Conservation (phyloP, 495 filamentous ascomycete genomes). For the Aspergillus campestris region DNA sequence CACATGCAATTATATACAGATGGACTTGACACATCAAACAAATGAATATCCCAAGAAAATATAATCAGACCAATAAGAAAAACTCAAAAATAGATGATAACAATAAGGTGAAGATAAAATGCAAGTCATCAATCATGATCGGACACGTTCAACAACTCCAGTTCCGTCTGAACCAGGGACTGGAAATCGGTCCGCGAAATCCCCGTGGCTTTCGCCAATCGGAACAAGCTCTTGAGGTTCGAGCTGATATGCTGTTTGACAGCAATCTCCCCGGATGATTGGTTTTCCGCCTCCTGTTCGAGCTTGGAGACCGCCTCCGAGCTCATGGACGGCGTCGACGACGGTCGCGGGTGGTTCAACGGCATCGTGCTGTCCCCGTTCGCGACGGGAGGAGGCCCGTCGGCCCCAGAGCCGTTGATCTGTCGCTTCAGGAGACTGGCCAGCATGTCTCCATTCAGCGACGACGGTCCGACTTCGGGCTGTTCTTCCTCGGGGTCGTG, state of each 20-base stretch:
- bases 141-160: conserved; percentile 67
- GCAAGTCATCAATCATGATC: conserved; percentile 49
- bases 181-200: conserved; percentile 83
- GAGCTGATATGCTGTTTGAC: conserved; percentile 84
- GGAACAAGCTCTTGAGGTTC: conserved; percentile 80
- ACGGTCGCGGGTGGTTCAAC: conserved; percentile 37
- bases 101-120: conserved; percentile 6
- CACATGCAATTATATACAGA: no score
- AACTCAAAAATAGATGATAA: conserved; percentile 1
- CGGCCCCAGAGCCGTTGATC: conserved; percentile 10
- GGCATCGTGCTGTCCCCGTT: conserved; percentile 15
- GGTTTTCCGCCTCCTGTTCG: conserved; percentile 54
- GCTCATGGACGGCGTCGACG: conserved; percentile 46
- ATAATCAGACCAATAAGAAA: not conserved
- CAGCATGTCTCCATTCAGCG: conserved; percentile 45
- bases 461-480: conserved; percentile 40
- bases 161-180: conserved; percentile 65
- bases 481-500: conserved; percentile 67
- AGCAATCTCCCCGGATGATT: conserved; percentile 63
- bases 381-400: conserved; percentile 9
- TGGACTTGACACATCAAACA: no score
- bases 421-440: conserved; percentile 28
- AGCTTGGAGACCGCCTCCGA: conserved; percentile 55
- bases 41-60: not conserved
- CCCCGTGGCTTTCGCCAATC: conserved; percentile 68